Evolutionary conservation across 1,284 basidiomycete genomes (phyloP).

Genomic region (Neonothopanus nambi): DNA sequence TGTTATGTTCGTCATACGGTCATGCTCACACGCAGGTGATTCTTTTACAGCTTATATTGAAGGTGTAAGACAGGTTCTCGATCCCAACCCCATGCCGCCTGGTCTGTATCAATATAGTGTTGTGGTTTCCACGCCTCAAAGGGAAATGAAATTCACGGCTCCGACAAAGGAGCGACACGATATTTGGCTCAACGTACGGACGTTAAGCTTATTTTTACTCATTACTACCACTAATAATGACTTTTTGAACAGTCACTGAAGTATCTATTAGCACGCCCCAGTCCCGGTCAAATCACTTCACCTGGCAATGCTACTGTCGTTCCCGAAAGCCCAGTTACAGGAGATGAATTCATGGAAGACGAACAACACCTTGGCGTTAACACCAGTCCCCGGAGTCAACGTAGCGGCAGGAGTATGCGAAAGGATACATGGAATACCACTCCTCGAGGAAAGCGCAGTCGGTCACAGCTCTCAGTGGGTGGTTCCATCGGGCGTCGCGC

Average conservation of each 20-base stretch:
- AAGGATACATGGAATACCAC: constrained; percentile 70
- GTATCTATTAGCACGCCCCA: constrained; percentile 78
- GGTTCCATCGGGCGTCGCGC: constrained; percentile 80
- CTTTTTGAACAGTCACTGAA: constrained; percentile 66
- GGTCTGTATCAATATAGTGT: constrained; percentile 93
- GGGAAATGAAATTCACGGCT: constrained; percentile 98
- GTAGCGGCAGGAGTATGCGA: constrained; percentile 58
- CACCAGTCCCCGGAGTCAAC: constrained; percentile 69
- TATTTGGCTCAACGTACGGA: constrained; percentile 86
- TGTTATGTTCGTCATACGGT: constrained; percentile 8
- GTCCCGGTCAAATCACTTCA: constrained; percentile 39
- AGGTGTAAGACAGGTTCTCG: constrained; percentile 85
- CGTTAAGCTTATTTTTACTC: constrained; percentile 8
- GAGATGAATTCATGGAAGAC: constrained; percentile 52
- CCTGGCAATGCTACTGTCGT: constrained; percentile 43
- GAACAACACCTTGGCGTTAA: constrained; percentile 45
- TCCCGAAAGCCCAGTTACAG: constrained; percentile 57
- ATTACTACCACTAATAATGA: constrained; percentile 12
- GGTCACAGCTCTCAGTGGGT: constrained; percentile 70
- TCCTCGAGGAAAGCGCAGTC: constrained; percentile 72
- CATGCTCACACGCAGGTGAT: constrained; percentile 18
- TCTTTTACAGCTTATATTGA: constrained; percentile 87
- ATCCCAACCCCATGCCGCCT: constrained; percentile 91
- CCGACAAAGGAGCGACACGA: constrained; percentile 94
- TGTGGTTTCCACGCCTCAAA: constrained; percentile 87